phyloP scores from a whole-genome alignment of 345 rosid species.

The Erysimum cheiranthoides region DNA sequence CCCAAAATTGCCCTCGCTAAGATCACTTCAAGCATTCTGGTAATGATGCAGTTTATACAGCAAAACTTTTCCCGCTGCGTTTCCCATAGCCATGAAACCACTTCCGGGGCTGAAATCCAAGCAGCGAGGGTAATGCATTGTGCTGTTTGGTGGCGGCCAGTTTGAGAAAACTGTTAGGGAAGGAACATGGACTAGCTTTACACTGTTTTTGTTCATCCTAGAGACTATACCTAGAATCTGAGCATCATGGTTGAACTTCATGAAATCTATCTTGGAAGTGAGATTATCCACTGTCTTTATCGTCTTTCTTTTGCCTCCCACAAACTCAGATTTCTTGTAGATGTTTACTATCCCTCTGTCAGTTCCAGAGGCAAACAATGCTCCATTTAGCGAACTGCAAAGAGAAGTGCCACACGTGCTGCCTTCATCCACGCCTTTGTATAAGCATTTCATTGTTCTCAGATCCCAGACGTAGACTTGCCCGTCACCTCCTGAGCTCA shows the following conservation, averaged over 20 bases:
- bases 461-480: conserved; percentile 93
- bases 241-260: conserved; percentile 84
- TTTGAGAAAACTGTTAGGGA: conserved; percentile 75
- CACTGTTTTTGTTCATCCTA: conserved; percentile 69
- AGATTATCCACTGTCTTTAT: conserved; percentile 79
- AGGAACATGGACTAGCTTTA: conserved; percentile 79
- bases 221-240: conserved; percentile 88
- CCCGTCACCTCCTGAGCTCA: conserved; percentile 94
- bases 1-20: conserved; percentile 26
- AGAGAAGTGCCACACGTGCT: conserved; percentile 75
- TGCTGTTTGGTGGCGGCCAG: conserved; percentile 72
- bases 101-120: conserved; percentile 95
- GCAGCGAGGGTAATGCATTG: conserved; percentile 71
- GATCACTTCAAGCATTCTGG: conserved; percentile 62
- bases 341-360: conserved; percentile 86
- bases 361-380: conserved; percentile 84
- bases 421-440: conserved; percentile 88
- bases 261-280: conserved; percentile 73
- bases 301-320: conserved; percentile 86
- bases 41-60: conserved; percentile 88
- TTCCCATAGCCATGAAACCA: conserved; percentile 93
- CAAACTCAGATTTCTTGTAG: conserved; percentile 76
- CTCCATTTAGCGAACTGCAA: conserved; percentile 64
- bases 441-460: conserved; percentile 78
- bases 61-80: conserved; percentile 83